Conservation (phyloP, 345 rosid species). For the Lepidium sativum region DNA sequence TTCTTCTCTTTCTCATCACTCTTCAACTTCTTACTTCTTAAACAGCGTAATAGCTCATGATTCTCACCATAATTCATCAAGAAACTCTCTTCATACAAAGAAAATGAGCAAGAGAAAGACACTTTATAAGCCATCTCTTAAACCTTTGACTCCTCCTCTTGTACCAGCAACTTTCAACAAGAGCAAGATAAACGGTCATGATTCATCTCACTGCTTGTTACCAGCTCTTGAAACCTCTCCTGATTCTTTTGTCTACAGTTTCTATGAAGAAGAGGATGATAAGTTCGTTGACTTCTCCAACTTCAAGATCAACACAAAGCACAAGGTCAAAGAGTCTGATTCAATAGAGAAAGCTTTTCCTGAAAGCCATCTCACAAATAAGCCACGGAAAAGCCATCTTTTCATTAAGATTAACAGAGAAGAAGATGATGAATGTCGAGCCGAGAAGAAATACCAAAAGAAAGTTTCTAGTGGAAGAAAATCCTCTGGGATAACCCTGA, state of each 20-base stretch:
- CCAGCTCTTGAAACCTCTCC: slow-evolving; percentile 36
- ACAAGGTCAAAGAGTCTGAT: slow-evolving; percentile 20
- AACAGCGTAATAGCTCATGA: slow-evolving; percentile 23
- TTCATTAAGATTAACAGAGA: slow-evolving; percentile 6
- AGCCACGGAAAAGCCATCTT: slow-evolving; percentile 1
- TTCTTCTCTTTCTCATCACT: slow-evolving; percentile 5
- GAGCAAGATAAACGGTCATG: slow-evolving; percentile 11
- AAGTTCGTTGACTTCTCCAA: slow-evolving; percentile 31
- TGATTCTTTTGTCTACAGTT: slow-evolving; percentile 18
- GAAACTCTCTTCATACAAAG: slow-evolving; percentile 31
- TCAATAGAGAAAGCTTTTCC: slow-evolving; percentile 14
- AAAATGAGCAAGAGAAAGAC: slow-evolving; percentile 35
- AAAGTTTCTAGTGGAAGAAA: slow-evolving; percentile 28
- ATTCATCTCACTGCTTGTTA: slow-evolving; percentile 24
- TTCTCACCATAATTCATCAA: slow-evolving; percentile 35
- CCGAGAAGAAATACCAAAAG: slow-evolving; percentile 1
- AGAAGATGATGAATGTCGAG: not conserved
- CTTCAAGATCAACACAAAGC: slow-evolving; percentile 36
- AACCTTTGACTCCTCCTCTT: slow-evolving; percentile 25
- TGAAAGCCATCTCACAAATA: slow-evolving; percentile 8
- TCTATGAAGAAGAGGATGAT: slow-evolving; percentile 12
- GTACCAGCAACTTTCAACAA: not conserved
- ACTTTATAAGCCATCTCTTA: slow-evolving; percentile 42
- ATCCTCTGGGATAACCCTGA: slow-evolving; percentile 43
- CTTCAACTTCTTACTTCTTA: slow-evolving; percentile 19